Evolutionary conservation across 2,329 filamentous ascomycete species (phyloP).

Genomic region (Fusarium heterosporum): DNA sequence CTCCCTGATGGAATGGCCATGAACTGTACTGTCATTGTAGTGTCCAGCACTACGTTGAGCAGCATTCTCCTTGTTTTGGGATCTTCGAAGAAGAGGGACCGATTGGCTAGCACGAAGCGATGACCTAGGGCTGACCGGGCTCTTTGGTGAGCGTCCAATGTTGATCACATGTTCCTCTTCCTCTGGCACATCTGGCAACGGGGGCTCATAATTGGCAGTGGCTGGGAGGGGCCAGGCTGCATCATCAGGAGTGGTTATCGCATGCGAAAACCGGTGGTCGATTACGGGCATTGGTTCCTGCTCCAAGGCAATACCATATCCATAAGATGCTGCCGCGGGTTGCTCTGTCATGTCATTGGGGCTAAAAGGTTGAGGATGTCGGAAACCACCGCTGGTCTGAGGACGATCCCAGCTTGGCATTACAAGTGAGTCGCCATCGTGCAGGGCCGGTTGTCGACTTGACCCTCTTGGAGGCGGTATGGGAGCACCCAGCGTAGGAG

Average conservation of each 20-base stretch:
- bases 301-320: conserved; percentile 21
- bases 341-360: conserved; percentile 43
- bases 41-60: conserved; percentile 47
- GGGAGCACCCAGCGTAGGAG: conserved; percentile 52
- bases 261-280: conserved; percentile 51
- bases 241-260: conserved; percentile 57
- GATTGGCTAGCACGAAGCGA: conserved; percentile 68
- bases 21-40: conserved; percentile 38
- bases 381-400: conserved; percentile 59
- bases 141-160: conserved; percentile 56
- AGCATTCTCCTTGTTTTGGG: conserved; percentile 57
- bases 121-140: conserved; percentile 60
- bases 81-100: conserved; percentile 64
- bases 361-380: conserved; percentile 58
- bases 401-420: conserved; percentile 56
- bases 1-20: conserved; percentile 53
- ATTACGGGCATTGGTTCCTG: conserved; percentile 17
- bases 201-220: conserved; percentile 53
- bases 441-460: conserved; percentile 64
- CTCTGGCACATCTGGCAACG: conserved; percentile 70
- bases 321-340: conserved; percentile 30
- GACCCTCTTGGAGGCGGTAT: conserved; percentile 66
- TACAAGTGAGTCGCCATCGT: conserved; percentile 55
- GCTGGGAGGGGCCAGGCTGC: conserved; percentile 56
- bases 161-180: conserved; percentile 66